phyloP scores from a whole-genome alignment of 768 basidiomycete species.

The Rhodotorula graminis region DNA sequence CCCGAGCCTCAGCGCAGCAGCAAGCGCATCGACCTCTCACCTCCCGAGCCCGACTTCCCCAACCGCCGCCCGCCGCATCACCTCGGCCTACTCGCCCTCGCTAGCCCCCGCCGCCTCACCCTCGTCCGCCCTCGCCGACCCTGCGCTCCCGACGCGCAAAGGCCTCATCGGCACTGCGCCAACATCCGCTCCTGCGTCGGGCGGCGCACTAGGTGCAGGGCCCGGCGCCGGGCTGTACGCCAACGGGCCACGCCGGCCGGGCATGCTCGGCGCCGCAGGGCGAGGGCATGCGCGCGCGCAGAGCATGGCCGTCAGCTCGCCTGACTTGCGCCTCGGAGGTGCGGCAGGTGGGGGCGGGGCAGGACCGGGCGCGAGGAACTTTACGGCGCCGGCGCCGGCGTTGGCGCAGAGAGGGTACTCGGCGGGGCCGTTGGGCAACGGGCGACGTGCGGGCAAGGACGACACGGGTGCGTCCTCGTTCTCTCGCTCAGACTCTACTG shows the following conservation, averaged over 20 bases:
- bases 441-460: not conserved
- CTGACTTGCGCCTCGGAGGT: not conserved
- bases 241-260: slow-evolving; percentile 32
- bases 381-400: not conserved
- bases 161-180: slow-evolving; percentile 50
- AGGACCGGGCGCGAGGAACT: slow-evolving; percentile 1
- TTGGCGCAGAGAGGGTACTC: slow-evolving; percentile 4
- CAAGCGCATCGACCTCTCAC: not conserved
- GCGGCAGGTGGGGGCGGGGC: not conserved
- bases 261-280: not conserved
- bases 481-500: too few species aligned
- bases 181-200: slow-evolving; percentile 47
- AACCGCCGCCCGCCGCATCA: not conserved
- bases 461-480: too few species aligned
- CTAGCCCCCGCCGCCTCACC: slow-evolving; percentile 31
- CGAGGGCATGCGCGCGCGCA: slow-evolving; percentile 20
- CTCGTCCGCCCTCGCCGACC: not conserved
- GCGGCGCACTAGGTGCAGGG: not conserved
- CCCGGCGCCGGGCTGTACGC: slow-evolving; percentile 14
- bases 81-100: slow-evolving; percentile 9
- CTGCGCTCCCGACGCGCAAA: slow-evolving; percentile 45
- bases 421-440: not conserved
- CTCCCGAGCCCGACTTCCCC: not conserved
- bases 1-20: slow-evolving; percentile 5
- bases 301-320: slow-evolving; percentile 26